A percentile compares a stretch with the other conserved stretches of the same genome.
Conservation (phyloP, 495 filamentous ascomycete genomes). For the Xylaria longipes region DNA sequence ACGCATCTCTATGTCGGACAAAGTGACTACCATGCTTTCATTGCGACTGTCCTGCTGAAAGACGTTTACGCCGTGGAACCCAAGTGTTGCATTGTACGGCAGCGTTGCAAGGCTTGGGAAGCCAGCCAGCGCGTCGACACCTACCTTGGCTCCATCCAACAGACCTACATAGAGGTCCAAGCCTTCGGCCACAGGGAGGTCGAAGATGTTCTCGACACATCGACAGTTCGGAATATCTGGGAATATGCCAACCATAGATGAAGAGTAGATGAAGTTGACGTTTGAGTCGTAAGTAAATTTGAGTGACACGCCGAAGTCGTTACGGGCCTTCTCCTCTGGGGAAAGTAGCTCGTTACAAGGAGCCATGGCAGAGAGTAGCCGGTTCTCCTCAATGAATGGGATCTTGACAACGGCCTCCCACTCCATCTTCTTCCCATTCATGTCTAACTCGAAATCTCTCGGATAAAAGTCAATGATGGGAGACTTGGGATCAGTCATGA, state of each 20-base stretch:
- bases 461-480: constrained; percentile 99
- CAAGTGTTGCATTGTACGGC: constrained; percentile 77
- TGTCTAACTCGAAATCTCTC: constrained; percentile 95
- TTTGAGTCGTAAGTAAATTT: constrained; percentile 89
- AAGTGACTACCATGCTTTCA: constrained; percentile 91
- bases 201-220: constrained; percentile 94
- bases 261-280: constrained; percentile 79
- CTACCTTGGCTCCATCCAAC: constrained; percentile 85
- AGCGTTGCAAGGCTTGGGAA: constrained; percentile 90
- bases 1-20: constrained; percentile 73
- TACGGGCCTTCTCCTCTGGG: constrained; percentile 77
- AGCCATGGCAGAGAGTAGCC: constrained; percentile 83
- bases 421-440: constrained; percentile 99
- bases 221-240: constrained; percentile 85
- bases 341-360: constrained; percentile 78
- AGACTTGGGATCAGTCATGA: constrained; percentile 92
- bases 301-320: constrained; percentile 87
- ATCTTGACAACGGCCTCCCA: constrained; percentile 99
- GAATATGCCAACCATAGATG: constrained; percentile 88
- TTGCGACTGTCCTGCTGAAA: constrained; percentile 97
- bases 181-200: constrained; percentile 90
- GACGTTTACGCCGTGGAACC: constrained; percentile 92
- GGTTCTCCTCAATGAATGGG: constrained; percentile 93
- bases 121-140: constrained; percentile 80
- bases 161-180: constrained; percentile 85